Percentiles rank a stretch among this genome's conserved stretches.
phyloP scores from a whole-genome alignment of 495 filamentous ascomycete genomes.

The Achaetomiella virescens region DNA sequence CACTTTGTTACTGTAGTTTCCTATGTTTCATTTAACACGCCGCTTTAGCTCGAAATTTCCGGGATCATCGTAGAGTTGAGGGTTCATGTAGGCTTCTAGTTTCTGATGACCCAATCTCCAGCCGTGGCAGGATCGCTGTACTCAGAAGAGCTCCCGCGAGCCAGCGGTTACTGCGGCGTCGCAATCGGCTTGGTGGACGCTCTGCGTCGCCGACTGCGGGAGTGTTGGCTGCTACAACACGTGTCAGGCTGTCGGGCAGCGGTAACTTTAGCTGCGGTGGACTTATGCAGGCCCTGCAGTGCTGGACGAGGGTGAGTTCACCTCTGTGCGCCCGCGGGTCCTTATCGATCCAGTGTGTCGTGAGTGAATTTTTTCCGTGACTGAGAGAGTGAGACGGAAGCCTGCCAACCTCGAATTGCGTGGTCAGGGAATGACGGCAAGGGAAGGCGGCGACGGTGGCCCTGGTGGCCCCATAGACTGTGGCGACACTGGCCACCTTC shows the following conservation, averaged over 20 bases:
- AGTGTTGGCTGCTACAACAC: constrained; percentile 17
- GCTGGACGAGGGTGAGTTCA: background rate
- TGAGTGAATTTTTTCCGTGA: too few relatives aligned
- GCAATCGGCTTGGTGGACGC: background rate
- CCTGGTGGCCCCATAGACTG: background rate
- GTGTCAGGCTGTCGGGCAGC: constrained; percentile 28
- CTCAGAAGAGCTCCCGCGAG: background rate
- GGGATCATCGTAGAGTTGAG: too few relatives aligned
- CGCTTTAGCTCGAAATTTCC: too few relatives aligned
- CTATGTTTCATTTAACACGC: too few relatives aligned
- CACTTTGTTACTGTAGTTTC: too few relatives aligned
- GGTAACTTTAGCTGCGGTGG: constrained; percentile 2
- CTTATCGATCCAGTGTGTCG: background rate
- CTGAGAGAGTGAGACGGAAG: too few relatives aligned
- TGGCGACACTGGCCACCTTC: background rate
- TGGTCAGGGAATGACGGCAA: background rate
- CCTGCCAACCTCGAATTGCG: too few relatives aligned
- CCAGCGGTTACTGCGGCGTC: background rate
- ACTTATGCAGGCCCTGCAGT: background rate
- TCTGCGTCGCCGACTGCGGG: background rate
- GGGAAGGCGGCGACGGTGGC: background rate
- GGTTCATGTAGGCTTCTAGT: too few relatives aligned
- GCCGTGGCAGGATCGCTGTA: background rate
- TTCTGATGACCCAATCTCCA: too few relatives aligned
- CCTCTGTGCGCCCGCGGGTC: background rate